These are phyloP conservation scores for Populus tremula DNA, from an alignment of 345 rosid genomes.

Conservation along the genomic window DNA sequence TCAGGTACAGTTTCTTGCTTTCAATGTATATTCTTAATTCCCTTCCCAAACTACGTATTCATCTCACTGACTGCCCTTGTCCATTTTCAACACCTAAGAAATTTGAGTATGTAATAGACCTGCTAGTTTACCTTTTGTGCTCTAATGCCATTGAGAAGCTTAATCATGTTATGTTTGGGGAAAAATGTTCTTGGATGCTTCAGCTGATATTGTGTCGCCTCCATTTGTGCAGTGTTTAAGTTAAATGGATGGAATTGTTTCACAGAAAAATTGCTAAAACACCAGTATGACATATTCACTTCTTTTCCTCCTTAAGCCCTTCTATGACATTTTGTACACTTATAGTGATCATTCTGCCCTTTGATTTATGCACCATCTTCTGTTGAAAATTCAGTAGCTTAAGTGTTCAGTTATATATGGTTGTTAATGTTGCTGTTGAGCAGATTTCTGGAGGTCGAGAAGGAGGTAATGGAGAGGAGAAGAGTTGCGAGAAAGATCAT, in stretches of 20 bases:
- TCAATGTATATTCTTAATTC: background rate
- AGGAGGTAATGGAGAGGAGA: constrained; percentile 37
- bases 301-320: background rate
- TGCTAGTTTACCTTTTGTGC: background rate
- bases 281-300: background rate
- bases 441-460: constrained; percentile 45
- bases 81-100: background rate
- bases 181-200: background rate
- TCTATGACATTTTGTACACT: background rate
- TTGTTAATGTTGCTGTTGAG: constrained; percentile 29
- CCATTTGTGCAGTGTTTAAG: background rate
- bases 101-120: background rate
- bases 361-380: background rate
- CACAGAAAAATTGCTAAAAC: background rate
- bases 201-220: background rate
- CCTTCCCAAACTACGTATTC: background rate
- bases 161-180: background rate
- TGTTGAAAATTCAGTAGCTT: background rate
- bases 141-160: background rate
- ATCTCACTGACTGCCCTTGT: constrained; percentile 1
- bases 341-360: background rate
- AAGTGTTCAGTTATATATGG: constrained; percentile 11
- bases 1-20: constrained; percentile 48
- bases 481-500: constrained; percentile 28
- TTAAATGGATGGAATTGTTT: background rate